phyloP scores from a whole-genome alignment of 1,139 yeast species.

The Yamadazyma kanchanaburiensis region DNA sequence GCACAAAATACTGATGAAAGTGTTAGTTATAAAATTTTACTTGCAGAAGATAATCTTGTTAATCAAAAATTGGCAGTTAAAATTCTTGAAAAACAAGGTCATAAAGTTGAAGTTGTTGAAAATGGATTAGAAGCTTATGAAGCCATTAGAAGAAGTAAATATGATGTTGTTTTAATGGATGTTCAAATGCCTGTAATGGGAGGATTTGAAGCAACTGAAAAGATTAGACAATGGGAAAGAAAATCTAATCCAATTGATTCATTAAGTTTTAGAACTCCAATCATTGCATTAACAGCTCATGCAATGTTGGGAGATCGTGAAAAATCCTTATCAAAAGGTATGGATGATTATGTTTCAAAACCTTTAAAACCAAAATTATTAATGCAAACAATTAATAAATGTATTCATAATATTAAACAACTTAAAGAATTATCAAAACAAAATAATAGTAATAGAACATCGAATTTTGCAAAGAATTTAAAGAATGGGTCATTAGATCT shows the following conservation, averaged over 20 bases:
- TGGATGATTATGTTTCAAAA: constrained; percentile 87
- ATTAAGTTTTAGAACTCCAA: constrained; percentile 67
- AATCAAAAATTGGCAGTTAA: constrained; percentile 84
- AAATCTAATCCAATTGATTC: constrained; percentile 73
- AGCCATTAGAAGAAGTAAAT: constrained; percentile 61
- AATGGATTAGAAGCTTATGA: constrained; percentile 83
- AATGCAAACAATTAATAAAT: constrained; percentile 80
- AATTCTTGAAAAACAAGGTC: constrained; percentile 80
- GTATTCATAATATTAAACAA: constrained; percentile 67
- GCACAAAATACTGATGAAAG: constrained; percentile 80
- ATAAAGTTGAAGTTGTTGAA: constrained; percentile 77
- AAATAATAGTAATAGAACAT: constrained; percentile 42
- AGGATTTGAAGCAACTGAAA: constrained; percentile 86
- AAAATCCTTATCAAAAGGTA: constrained; percentile 79
- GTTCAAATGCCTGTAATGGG: constrained; percentile 97
- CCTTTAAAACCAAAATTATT: constrained; percentile 81
- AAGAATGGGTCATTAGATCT: constrained; percentile 33
- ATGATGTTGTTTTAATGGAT: constrained; percentile 86
- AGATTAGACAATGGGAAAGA: constrained; percentile 84
- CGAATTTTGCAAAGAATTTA: constrained; percentile 47
- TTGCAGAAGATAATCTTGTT: constrained; percentile 85
- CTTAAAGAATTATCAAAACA: constrained; percentile 53
- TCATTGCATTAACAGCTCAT: constrained; percentile 86
- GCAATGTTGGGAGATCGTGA: constrained; percentile 92
- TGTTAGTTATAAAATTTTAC: constrained; percentile 65